Evolutionary conservation across 1,284 basidiomycete genomes (phyloP).

Genomic region (Boletus sp.): DNA sequence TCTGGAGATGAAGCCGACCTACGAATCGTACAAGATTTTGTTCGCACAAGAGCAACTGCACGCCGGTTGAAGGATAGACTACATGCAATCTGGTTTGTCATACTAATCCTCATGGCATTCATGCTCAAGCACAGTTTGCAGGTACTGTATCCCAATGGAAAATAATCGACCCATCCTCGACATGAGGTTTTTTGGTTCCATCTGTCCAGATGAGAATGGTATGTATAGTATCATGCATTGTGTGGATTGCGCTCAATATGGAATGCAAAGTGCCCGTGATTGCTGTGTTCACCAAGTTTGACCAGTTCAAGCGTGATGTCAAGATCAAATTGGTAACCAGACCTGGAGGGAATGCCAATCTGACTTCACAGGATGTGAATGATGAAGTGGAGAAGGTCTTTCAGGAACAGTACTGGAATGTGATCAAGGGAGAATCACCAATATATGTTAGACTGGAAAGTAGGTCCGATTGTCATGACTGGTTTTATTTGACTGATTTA

Average conservation of each 20-base stretch:
- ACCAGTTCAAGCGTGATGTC: constrained; percentile 4
- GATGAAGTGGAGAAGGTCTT: background rate
- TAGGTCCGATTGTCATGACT: background rate
- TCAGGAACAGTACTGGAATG: background rate
- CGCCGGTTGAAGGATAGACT: background rate
- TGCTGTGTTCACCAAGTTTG: constrained; percentile 11
- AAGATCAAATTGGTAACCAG: background rate
- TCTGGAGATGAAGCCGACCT: background rate
- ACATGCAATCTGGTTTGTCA: constrained; percentile 6
- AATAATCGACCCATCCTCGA: background rate
- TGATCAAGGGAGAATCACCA: background rate
- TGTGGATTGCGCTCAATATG: background rate
- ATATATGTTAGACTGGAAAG: background rate
- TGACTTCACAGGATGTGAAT: background rate
- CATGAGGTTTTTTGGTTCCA: background rate
- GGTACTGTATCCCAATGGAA: constrained; percentile 9
- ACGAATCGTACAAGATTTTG: constrained; percentile 1
- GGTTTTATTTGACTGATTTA: background rate
- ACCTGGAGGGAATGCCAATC: background rate
- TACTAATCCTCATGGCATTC: background rate
- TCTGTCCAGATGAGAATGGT: constrained; percentile 8
- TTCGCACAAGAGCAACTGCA: background rate
- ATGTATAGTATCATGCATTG: background rate
- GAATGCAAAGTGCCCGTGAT: background rate
- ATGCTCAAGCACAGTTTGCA: background rate